Evolutionary conservation across 1,139 yeast genomes (phyloP).

Genomic region (Candida glucosophila): DNA sequence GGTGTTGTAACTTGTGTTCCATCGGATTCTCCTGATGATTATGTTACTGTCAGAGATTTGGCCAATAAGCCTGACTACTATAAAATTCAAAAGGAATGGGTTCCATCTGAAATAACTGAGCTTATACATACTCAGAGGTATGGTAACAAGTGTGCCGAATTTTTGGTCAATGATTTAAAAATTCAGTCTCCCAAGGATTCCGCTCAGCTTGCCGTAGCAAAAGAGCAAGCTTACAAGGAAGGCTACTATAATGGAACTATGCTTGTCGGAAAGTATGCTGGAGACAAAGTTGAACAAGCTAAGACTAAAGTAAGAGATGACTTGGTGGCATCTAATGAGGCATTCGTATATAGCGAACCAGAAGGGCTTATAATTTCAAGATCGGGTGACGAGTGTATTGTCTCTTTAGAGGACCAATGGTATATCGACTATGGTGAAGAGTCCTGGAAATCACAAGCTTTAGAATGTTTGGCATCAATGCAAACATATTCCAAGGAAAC

Average conservation of each 20-base stretch:
- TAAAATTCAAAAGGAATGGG: slow-evolving; percentile 83
- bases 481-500: slow-evolving; percentile 79
- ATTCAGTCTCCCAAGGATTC: slow-evolving; percentile 93
- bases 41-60: slow-evolving; percentile 74
- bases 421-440: slow-evolving; percentile 96
- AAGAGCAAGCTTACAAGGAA: slow-evolving; percentile 92
- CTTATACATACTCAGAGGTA: slow-evolving; percentile 74
- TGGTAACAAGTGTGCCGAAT: slow-evolving; percentile 86
- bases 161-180: slow-evolving; percentile 75
- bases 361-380: slow-evolving; percentile 85
- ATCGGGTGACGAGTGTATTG: slow-evolving; percentile 95
- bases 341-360: slow-evolving; percentile 91
- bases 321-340: slow-evolving; percentile 65
- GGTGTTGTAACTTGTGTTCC: slow-evolving; percentile 99
- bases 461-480: slow-evolving; percentile 72
- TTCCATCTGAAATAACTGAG: slow-evolving; percentile 60
- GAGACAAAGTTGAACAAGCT: slow-evolving; percentile 85
- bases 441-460: slow-evolving; percentile 77
- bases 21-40: slow-evolving; percentile 97
- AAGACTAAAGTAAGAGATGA: slow-evolving; percentile 83
- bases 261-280: slow-evolving; percentile 74
- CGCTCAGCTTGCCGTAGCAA: slow-evolving; percentile 80
- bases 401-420: slow-evolving; percentile 98
- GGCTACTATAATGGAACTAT: slow-evolving; percentile 88
- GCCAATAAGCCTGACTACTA: slow-evolving; percentile 88